Percentiles rank a stretch among this genome's conserved stretches.
Conservation (phyloP, 768 basidiomycete species). For the Mycena epipterygia region DNA sequence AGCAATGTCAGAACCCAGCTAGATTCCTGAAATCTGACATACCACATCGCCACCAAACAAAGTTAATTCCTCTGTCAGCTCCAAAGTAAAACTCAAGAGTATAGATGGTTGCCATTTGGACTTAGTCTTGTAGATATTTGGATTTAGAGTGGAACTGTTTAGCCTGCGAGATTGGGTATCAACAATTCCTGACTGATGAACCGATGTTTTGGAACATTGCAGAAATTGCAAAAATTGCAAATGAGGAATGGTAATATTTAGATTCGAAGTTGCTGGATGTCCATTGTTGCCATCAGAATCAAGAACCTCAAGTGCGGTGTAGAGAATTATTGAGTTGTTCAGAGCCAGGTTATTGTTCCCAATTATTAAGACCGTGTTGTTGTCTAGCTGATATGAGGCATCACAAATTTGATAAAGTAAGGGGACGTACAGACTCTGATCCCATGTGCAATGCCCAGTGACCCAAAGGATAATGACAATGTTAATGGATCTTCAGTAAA, state of each 20-base stretch:
- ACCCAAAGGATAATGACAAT: too few relatives aligned
- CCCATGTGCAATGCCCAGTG: background rate
- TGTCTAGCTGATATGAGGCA: too few relatives aligned
- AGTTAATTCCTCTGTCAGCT: too few relatives aligned
- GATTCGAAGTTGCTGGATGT: background rate
- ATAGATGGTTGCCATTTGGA: background rate
- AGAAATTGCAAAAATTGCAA: background rate
- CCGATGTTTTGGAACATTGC: background rate
- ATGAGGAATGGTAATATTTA: background rate
- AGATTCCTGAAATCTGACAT: too few relatives aligned
- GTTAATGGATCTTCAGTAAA: too few relatives aligned
- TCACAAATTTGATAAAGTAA: too few relatives aligned
- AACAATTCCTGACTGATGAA: background rate
- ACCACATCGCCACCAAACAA: too few relatives aligned
- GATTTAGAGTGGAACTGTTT: background rate
- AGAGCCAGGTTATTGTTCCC: too few relatives aligned
- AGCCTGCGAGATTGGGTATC: background rate
- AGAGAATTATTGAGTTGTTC: background rate
- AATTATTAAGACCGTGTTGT: too few relatives aligned
- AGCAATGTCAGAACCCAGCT: too few relatives aligned
- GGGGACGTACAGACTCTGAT: background rate
- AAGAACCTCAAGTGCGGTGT: background rate
- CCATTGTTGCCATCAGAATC: too few relatives aligned
- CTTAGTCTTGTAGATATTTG: background rate
- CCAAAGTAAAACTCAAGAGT: too few relatives aligned